Percentiles rank a stretch among this genome's conserved stretches.
These are phyloP conservation scores for Chaetoceros muelleri DNA, from an alignment of 108 stramenopile species.

Conservation along the genomic window DNA sequence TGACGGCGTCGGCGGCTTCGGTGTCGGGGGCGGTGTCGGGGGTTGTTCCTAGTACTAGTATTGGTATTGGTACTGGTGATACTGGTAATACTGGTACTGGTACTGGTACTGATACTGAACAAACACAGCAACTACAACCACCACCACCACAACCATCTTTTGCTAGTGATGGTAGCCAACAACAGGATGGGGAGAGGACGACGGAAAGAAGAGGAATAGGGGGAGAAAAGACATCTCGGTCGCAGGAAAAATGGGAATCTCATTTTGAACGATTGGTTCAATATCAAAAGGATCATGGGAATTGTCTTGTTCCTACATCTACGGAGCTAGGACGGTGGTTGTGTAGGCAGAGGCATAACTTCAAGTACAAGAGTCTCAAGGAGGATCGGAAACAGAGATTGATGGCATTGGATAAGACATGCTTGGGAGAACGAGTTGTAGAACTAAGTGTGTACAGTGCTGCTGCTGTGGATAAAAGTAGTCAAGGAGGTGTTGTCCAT, in stretches of 20 bases:
- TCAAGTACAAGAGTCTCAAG: neutral
- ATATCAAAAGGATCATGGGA: slow-evolving; percentile 3
- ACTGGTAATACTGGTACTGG: neutral
- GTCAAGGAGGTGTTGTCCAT: neutral
- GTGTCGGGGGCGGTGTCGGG: neutral
- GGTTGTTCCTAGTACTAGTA: neutral
- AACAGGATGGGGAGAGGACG: no score
- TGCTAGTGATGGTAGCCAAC: neutral
- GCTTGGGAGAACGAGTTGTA: neutral
- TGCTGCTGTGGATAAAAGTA: neutral
- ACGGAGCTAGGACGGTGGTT: neutral
- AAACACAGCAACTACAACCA: neutral
- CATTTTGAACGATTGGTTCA: neutral
- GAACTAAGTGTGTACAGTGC: neutral
- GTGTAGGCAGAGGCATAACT: neutral
- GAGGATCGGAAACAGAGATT: neutral
- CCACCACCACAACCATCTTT: neutral
- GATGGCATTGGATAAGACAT: neutral
- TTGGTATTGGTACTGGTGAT: neutral
- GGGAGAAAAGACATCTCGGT: no score
- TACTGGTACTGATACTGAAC: neutral
- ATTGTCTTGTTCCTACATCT: slow-evolving; percentile 4
- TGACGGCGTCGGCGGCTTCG: neutral
- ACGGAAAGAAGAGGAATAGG: no score
- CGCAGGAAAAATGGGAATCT: slow-evolving; percentile 4